Conservation (phyloP, 139 green algal species). For the Ettlia oleoabundans region DNA sequence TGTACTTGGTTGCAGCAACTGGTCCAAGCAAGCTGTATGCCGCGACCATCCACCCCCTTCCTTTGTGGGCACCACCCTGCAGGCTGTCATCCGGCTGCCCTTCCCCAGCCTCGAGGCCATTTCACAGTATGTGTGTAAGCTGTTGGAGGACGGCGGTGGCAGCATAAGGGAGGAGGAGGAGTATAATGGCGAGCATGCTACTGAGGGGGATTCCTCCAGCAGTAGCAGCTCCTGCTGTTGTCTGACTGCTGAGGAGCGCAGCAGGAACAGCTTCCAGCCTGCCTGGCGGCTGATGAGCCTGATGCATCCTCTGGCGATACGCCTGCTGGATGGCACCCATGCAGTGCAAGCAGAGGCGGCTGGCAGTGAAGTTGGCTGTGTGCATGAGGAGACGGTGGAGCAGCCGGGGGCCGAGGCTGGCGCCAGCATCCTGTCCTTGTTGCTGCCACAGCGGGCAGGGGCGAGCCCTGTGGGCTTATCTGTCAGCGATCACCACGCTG, state of each 20-base stretch:
- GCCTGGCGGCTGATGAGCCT: background rate
- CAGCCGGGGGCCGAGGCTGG: background rate
- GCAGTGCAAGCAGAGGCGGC: background rate
- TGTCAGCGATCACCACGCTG: no score
- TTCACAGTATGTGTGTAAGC: background rate
- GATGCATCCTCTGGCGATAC: slow-evolving; percentile 3
- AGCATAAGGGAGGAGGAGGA: no score
- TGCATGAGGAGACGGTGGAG: background rate
- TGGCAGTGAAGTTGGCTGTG: background rate
- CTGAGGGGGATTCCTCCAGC: no score
- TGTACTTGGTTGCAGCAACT: background rate
- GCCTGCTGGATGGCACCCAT: background rate
- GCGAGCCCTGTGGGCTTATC: background rate
- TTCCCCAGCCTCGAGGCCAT: slow-evolving; percentile 17
- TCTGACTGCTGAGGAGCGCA: background rate
- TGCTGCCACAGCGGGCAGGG: slow-evolving; percentile 9
- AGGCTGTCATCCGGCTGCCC: slow-evolving; percentile 61
- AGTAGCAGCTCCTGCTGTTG: background rate
- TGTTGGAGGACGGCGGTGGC: background rate
- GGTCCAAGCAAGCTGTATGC: no score
- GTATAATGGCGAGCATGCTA: no score
- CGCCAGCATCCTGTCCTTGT: slow-evolving; percentile 24
- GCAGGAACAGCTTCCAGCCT: background rate
- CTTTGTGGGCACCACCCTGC: background rate
- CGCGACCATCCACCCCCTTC: background rate